A percentile compares a stretch with the other conserved stretches of the same genome.
phyloP scores from a whole-genome alignment of 148 eudicot genomes.

The Chenopodium quinoa region DNA sequence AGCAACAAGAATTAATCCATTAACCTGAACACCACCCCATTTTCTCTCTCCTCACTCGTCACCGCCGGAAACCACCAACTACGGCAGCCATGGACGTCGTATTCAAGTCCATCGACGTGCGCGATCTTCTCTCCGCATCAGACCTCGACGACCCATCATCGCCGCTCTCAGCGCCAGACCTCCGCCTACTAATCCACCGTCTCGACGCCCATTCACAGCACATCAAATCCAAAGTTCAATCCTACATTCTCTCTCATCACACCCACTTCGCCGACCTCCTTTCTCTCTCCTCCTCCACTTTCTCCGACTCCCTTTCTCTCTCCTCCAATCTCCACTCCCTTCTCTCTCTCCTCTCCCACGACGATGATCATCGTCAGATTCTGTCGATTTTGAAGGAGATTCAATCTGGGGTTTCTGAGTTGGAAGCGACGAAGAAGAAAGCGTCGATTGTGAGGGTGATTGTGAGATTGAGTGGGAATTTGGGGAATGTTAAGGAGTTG shows the following conservation, averaged over 20 bases:
- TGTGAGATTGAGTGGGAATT: slow-evolving; percentile 38
- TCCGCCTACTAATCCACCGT: slow-evolving; percentile 76
- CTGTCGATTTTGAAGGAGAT: slow-evolving; percentile 38
- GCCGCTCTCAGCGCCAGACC: slow-evolving; percentile 87
- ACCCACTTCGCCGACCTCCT: slow-evolving; percentile 63
- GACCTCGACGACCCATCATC: slow-evolving; percentile 54
- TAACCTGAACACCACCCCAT: too few relatives aligned
- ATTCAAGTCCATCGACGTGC: slow-evolving; percentile 53
- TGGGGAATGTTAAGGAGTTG: slow-evolving; percentile 40
- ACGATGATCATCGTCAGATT: slow-evolving; percentile 39
- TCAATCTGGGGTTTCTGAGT: slow-evolving; percentile 35
- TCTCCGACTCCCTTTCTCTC: slow-evolving; percentile 37
- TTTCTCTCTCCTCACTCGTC: neutral
- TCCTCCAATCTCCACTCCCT: slow-evolving; percentile 42
- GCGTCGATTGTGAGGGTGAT: slow-evolving; percentile 44
- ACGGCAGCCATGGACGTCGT: slow-evolving; percentile 54
- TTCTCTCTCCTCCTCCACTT: slow-evolving; percentile 52
- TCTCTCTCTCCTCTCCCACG: slow-evolving; percentile 33
- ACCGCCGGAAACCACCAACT: neutral
- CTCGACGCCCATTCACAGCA: slow-evolving; percentile 61
- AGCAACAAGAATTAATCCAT: too few relatives aligned
- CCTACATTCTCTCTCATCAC: slow-evolving; percentile 60
- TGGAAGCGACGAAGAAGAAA: slow-evolving; percentile 51
- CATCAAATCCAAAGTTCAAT: slow-evolving; percentile 69
- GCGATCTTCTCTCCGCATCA: slow-evolving; percentile 59